Base-by-base conservation (phyloP, 768 basidiomycete species). In the Mycena sanguinolenta region DNA sequence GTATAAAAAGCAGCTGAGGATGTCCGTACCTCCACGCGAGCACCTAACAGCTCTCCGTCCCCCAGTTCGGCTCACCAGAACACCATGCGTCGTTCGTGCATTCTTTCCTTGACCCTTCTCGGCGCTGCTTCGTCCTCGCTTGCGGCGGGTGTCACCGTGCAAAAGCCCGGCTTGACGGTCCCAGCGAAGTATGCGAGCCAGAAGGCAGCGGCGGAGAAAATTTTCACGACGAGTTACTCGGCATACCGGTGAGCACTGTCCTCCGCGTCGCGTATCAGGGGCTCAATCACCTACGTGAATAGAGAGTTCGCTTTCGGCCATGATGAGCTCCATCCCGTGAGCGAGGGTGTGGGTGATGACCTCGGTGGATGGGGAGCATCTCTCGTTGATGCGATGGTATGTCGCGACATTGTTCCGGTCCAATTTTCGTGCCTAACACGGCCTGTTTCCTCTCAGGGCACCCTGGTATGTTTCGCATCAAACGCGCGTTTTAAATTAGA, bases 261-360 rank as follows among this genome's bases (percentile, higher is more conserved):
- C 27, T 21, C 6, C 6, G 9, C 27, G 32, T 13, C 39, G 66
- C 49, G 14, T 42, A 23, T n/a, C 32, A n/a, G 14, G 4, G 27
- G 9, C 36, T 28, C 12, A 61, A 34, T 5, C 32, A 34, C 32
- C 8, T 34, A 9, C 42, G 12, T 10, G 21, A n/a, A n/a, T 55
- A 88, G 87, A 64, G 61, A 79, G 58, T 82, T 82, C 63, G 88
- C 88, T 0, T 87, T 82, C 70, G 85, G 86, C 6, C 86, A 88
- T 58, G 88, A 89, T 50, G 85, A 87, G 36, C 42, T 77, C 53
- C 23, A 58, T 21, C 75, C 75, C 17, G 25, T 73, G 12, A 75
- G 69, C 60, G 32, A 58, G n/a, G 25, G 34, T 8, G 19, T 42
- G 17, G 10, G 9, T 14, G 69, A 67, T 61, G 63, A 55, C 57